Percentiles rank a stretch among this genome's conserved stretches.
Evolutionary conservation across 1,139 yeast genomes (phyloP).

Genomic region (Yamadazyma taylorii): DNA sequence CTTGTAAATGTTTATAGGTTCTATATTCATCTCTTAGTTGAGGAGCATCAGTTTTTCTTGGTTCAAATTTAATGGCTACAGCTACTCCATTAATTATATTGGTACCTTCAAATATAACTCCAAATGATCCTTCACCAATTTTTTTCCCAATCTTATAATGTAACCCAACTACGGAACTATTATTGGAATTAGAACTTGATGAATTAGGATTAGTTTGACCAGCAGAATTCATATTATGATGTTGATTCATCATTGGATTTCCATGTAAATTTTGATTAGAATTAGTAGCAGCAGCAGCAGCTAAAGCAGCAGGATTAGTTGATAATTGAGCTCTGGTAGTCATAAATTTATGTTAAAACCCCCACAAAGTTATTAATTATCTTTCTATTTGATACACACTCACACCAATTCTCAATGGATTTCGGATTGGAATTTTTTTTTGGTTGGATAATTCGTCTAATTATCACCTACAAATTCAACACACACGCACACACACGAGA

Average conservation of each 20-base stretch:
- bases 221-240: constrained; percentile 3
- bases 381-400: too few species aligned
- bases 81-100: constrained; percentile 72
- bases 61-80: constrained; percentile 80
- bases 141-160: constrained; percentile 81
- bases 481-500: too few species aligned
- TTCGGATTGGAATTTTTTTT: too few species aligned
- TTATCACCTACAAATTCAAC: too few species aligned
- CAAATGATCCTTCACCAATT: constrained; percentile 85
- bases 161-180: constrained; percentile 62
- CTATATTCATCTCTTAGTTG: constrained; percentile 94
- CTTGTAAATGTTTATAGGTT: constrained; percentile 84
- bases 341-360: constrained; percentile 9
- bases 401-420: too few species aligned
- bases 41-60: constrained; percentile 95
- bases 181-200: constrained; percentile 13
- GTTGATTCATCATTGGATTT: constrained; percentile 9
- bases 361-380: too few species aligned
- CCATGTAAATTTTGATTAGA: constrained; percentile 14
- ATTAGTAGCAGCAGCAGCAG: constrained; percentile 28
- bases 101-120: constrained; percentile 78
- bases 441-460: too few species aligned
- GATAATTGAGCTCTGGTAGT: constrained; percentile 20
- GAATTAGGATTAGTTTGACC: constrained; percentile 19
- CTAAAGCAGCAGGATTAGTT: constrained; percentile 39